phyloP scores from a whole-genome alignment of 805 yeast genomes.

The Teunomyces funiuensis region DNA sequence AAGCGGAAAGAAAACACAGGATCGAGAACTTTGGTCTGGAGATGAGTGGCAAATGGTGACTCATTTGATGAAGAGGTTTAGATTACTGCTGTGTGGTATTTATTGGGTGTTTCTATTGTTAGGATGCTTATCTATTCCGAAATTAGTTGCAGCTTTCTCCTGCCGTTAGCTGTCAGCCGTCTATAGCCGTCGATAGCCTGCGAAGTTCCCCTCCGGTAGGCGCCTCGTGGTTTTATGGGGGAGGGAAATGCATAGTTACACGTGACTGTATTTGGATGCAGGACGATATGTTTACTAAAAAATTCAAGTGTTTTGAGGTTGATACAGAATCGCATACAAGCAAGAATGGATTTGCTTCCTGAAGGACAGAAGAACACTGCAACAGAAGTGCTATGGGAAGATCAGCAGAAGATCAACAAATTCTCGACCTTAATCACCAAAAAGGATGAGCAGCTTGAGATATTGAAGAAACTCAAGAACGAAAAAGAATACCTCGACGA shows the following conservation, averaged over 20 bases:
- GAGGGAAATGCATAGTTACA: too few species aligned
- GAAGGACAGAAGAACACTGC: slow-evolving; percentile 53
- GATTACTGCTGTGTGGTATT: too few species aligned
- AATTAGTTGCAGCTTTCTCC: not conserved
- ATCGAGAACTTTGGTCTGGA: not conserved
- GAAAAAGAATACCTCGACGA: slow-evolving; percentile 91
- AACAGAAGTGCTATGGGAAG: slow-evolving; percentile 72
- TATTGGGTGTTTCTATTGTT: too few species aligned
- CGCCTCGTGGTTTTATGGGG: not conserved
- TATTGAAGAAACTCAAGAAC: slow-evolving; percentile 48
- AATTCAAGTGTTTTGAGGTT: not conserved
- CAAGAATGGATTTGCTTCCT: slow-evolving; percentile 48
- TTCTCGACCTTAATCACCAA: slow-evolving; percentile 80
- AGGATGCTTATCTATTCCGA: not conserved
- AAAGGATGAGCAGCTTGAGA: slow-evolving; percentile 56
- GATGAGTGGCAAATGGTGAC: too few species aligned
- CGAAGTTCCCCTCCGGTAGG: not conserved
- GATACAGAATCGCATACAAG: not conserved
- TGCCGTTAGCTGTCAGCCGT: slow-evolving; percentile 2
- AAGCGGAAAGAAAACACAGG: not conserved
- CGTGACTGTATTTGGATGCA: too few species aligned
- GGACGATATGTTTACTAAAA: too few species aligned
- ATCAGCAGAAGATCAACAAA: slow-evolving; percentile 85
- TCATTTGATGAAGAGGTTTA: too few species aligned
- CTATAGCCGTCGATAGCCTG: not conserved